Base-by-base conservation (phyloP, 2,329 filamentous ascomycete species). In the Tolypocladium cylindrosporum region DNA sequence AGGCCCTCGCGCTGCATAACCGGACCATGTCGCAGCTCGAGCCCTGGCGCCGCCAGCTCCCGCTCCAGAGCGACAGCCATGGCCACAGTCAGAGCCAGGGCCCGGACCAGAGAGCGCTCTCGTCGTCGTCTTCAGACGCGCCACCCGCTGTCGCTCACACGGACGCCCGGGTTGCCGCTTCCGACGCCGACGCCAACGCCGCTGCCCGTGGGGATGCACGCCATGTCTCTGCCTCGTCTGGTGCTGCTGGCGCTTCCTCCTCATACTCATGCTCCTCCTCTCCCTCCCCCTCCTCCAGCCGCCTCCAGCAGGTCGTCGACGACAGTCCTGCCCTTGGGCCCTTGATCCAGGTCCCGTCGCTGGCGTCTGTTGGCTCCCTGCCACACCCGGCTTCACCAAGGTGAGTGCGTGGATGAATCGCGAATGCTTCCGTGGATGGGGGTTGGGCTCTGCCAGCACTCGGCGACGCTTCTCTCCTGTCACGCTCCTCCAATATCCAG, bases 1-100 rank as follows among this genome's bases (percentile, higher is more conserved):
- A 59, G 58, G 58, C 51, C 54, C 55, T 55, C 41, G 59, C 60
- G 53, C 45, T 55, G 61, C 60, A 62, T 60, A 60, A 58, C 58
- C 43, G 70, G 71, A 77, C 73, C 74, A 80, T 81, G 78, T 79
- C 78, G 73, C 79, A 80, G 72, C 75, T 76, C 74, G 73, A 74
- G 70, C 73, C 74, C 72, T 76, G 74, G 70, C 71, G 70, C 69
- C 72, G 73, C 67, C 71, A 77, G 42, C 54, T 67, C 73, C 69
- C 69, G 69, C 68, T 67, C 55, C 42, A 43, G 58, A 58, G 37
- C 41, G 58, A 56, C 51, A 31, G 56, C 57, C 55, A 31, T 55
- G 52, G 34, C 52, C 39, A 41, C 55, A 56, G 37, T 34, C 13
- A 40, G 36, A 8, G 24, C 51, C 36, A 51, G 27, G 16, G 19